Base-by-base conservation (phyloP, 2,329 filamentous ascomycete genomes). In the Xylaria sp. region DNA sequence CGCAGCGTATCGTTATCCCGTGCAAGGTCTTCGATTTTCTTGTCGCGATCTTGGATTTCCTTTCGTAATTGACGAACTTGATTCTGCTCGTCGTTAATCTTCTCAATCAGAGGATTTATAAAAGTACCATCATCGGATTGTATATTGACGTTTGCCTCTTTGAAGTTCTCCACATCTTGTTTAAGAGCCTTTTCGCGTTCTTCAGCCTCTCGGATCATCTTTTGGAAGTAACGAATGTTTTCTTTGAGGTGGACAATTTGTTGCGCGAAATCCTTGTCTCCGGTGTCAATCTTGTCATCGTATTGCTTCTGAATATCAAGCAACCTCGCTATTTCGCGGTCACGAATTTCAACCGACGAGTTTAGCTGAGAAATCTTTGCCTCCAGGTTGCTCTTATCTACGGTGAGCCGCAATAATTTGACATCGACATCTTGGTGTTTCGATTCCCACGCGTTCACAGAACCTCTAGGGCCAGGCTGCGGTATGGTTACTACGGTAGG, bases 401-500 rank as follows among this genome's bases (percentile, higher is more conserved):
- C 35, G 1, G 29, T 54, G n/a, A 67, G 54, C 29, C 53, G 33
- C 27, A 46, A 7, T 5, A 62, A 10, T 25, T 57, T 25, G 0
- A 29, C 8, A 8, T 70, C 64, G n/a, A 68, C 23, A 13, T 64
- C 65, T 13, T 65, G 49, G 44, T 65, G 63, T 40, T 60, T 67
- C 31, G 52, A 53, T 21, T 73, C 71, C 68, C 70, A 73, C 10
- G 67, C 58, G 11, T 55, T 68, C 10, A 67, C 52, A 6, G 62
- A 31, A 13, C 60, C 54, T 17, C 67, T 67, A 25, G 35, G 49
- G 2, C 47, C 21, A 2, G 73, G 72, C 35, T 67, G 56, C 6
- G 70, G 67, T 52, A 75, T 58, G n/a, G 70, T 64, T 6, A 74
- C 53, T 8, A 74, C 72, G 4, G 75, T 82, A 9, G 83, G 83